Base-by-base conservation (phyloP, 176 grass and related monocot species). In the Coix lacrymajobi region DNA sequence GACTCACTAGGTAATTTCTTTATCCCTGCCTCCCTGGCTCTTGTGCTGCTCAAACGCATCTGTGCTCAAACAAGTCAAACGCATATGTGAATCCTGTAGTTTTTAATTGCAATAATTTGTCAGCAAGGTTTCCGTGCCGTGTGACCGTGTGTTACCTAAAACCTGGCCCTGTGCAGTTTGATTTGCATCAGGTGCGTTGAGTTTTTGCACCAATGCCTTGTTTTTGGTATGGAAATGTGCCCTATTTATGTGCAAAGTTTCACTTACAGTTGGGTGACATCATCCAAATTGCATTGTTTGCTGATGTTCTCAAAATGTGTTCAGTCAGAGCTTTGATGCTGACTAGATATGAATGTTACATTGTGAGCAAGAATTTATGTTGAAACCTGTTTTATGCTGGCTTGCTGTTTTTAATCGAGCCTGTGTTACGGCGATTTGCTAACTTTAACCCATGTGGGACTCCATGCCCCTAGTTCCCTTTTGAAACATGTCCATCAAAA, bases 1-100 rank as follows among this genome's bases (percentile, higher is more conserved):
- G 66, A 57, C 41, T 71, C 82, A 22, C 39, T 75, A 61, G 84
- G 79, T 82, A 74, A 62, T 34, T n/a, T 67, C 66, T 78, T 78
- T 14, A 14, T 15, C 34, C 77, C 13, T 45, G 30, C 30, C 45
- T 15, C 34, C 77, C 13, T 45, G 30, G 38, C 45, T 31, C 64
- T 8, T 79, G 76, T 46, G 29, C 48, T 33, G 33, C 39, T 19
- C 57, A 26, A 29, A 78, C 66, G 58, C 45, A 75, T 22, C 36
- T 67, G n/a, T n/a, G n/a, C n/a, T n/a, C n/a, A n/a, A n/a, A n/a
- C n/a, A n/a, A n/a, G n/a, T n/a, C n/a, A n/a, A n/a, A n/a, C n/a
- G n/a, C n/a, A n/a, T n/a, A n/a, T n/a, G n/a, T n/a, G n/a, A n/a
- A n/a, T n/a, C n/a, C n/a, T n/a, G n/a, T n/a, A n/a, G n/a, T n/a